These are phyloP conservation scores for Rhodotorula mucilaginosa DNA, from an alignment of 1,284 basidiomycete species.

Conservation along the genomic window DNA sequence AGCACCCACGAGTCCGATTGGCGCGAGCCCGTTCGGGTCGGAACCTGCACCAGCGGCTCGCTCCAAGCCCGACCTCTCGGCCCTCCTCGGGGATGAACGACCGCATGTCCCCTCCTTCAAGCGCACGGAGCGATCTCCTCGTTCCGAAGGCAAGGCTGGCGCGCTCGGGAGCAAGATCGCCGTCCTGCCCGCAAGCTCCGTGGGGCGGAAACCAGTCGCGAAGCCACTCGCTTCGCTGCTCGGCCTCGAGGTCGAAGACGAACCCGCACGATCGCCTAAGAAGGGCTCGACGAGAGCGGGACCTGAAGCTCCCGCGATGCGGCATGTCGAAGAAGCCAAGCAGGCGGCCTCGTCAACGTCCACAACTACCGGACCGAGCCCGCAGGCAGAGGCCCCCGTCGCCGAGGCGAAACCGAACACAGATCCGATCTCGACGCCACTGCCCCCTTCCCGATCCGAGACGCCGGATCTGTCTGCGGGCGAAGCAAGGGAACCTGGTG, in stretches of 20 bases:
- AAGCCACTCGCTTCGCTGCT: constrained; percentile 33
- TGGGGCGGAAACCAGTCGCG: constrained; percentile 28
- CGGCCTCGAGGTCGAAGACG: constrained; percentile 20
- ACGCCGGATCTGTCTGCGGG: not conserved
- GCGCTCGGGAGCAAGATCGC: constrained; percentile 21
- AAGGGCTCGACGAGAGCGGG: not conserved
- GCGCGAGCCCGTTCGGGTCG: not conserved
- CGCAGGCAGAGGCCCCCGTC: not conserved
- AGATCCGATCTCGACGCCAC: constrained; percentile 8
- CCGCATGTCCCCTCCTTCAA: constrained; percentile 20
- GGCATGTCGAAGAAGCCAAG: not conserved
- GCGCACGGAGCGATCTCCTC: not conserved
- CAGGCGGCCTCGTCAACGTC: not conserved
- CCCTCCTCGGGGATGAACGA: constrained; percentile 33
- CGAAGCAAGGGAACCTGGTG: not conserved
- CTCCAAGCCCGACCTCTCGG: constrained; percentile 22
- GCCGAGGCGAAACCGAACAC: not conserved
- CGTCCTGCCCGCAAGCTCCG: constrained; percentile 21
- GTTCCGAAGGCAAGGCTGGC: not conserved
- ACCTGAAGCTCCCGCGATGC: not conserved
- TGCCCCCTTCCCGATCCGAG: constrained; percentile 17
- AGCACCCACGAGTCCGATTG: not conserved
- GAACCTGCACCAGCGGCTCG: not conserved
- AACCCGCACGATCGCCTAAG: not conserved
- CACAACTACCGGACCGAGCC: not conserved